Evolutionary conservation across 2,329 filamentous ascomycete genomes (phyloP).

Genomic region (Pseudogymnoascus sp.): DNA sequence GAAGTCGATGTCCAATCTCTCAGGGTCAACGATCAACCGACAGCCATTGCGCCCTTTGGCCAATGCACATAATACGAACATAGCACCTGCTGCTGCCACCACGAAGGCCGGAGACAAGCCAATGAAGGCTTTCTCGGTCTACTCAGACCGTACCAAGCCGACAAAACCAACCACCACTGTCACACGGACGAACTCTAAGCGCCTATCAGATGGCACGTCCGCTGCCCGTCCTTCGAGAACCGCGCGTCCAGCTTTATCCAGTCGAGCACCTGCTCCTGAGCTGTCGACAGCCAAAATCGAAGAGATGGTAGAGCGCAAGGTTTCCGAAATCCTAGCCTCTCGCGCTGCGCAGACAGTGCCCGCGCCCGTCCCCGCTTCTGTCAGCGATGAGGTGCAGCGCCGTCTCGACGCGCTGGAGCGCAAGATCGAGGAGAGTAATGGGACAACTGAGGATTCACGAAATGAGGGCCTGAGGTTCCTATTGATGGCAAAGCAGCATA

Average conservation of each 20-base stretch:
- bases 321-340: constrained; percentile 80
- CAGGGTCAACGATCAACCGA: constrained; percentile 41
- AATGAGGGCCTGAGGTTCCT: constrained; percentile 78
- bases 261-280: constrained; percentile 35
- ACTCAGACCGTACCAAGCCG: constrained; percentile 60
- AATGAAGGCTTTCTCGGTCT: constrained; percentile 77
- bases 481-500: constrained; percentile 86
- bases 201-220: constrained; percentile 25
- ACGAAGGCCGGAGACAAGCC: constrained; percentile 59
- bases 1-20: constrained; percentile 38
- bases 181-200: constrained; percentile 28
- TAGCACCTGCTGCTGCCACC: constrained; percentile 43
- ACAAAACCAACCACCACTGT: constrained; percentile 27
- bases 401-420: constrained; percentile 78
- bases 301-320: constrained; percentile 84
- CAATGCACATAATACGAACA: constrained; percentile 65
- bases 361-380: constrained; percentile 35
- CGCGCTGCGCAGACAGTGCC: constrained; percentile 50
- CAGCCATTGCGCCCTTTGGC: constrained; percentile 74
- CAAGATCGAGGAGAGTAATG: constrained; percentile 65
- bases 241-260: constrained; percentile 30
- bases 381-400: constrained; percentile 70
- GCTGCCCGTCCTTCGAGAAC: constrained; percentile 41
- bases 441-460: constrained; percentile 58
- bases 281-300: constrained; percentile 71